Conservation (phyloP, 2,329 filamentous ascomycete species). For the Scedosporium minutisporum region DNA sequence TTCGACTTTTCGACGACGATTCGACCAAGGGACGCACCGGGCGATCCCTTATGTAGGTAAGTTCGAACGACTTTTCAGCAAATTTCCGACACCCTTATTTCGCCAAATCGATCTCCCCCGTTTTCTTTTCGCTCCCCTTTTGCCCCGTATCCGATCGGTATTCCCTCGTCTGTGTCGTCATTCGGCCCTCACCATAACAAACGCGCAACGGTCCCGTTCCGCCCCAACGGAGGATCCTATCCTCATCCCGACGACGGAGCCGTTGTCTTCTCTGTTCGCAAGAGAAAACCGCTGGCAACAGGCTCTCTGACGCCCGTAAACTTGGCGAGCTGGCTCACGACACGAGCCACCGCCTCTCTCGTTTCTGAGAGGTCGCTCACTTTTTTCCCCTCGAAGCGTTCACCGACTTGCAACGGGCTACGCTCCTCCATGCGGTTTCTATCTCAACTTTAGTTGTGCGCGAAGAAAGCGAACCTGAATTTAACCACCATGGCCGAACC, state of each 20-base stretch:
- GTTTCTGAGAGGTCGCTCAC: neutral
- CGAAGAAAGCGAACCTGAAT: neutral
- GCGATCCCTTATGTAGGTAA: neutral
- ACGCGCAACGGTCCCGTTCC: neutral
- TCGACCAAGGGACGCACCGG: constrained; percentile 1
- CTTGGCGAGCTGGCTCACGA: neutral
- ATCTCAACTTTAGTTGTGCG: constrained; percentile 3
- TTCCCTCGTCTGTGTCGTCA: neutral
- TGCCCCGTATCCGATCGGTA: neutral
- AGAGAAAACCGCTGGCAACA: neutral
- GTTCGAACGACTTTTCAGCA: neutral
- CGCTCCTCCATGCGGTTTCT: neutral
- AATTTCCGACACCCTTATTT: neutral
- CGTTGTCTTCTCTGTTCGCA: neutral
- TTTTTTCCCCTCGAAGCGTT: neutral
- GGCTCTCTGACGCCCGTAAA: neutral
- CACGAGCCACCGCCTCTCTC: neutral
- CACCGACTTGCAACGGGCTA: neutral
- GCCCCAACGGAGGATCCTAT: neutral
- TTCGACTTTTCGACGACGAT: neutral
- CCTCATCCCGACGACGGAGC: neutral
- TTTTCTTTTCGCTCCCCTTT: neutral
- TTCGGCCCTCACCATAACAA: neutral
- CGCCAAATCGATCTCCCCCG: neutral
- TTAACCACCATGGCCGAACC: constrained; percentile 42